These are phyloP conservation scores for Lachancea quebecensis DNA, from an alignment of 805 yeast genomes.

Conservation along the genomic window DNA sequence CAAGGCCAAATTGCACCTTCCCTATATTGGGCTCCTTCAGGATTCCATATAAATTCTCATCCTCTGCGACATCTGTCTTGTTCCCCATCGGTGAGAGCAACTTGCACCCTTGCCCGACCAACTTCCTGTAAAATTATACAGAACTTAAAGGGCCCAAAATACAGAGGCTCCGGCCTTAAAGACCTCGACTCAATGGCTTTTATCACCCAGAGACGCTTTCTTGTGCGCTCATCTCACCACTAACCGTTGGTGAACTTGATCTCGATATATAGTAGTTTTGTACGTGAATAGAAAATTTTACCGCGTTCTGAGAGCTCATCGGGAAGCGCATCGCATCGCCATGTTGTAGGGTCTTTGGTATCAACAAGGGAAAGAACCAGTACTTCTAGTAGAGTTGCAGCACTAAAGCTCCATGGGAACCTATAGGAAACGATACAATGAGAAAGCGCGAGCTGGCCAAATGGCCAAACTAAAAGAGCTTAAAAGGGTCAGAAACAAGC, in stretches of 20 bases:
- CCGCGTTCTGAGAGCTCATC: background rate
- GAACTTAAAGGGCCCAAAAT: background rate
- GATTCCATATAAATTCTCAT: constrained; percentile 49
- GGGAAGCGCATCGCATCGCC: background rate
- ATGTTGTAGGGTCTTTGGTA: background rate
- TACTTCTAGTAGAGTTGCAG: too few relatives aligned
- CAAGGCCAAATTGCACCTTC: constrained; percentile 57
- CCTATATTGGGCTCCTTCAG: constrained; percentile 55
- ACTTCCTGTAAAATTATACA: background rate
- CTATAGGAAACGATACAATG: constrained; percentile 73
- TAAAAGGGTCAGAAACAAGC: constrained; percentile 61
- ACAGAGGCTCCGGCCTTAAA: background rate
- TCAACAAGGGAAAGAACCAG: too few relatives aligned
- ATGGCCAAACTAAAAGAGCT: constrained; percentile 70
- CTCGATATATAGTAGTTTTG: background rate
- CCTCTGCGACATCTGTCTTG: constrained; percentile 14
- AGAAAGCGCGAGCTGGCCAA: constrained; percentile 79
- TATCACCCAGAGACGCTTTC: background rate
- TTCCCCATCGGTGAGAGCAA: constrained; percentile 1
- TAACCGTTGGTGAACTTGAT: background rate
- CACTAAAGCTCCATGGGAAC: constrained; percentile 53
- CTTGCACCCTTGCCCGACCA: background rate
- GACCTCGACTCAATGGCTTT: background rate
- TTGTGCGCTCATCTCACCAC: background rate
- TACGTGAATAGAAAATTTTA: background rate